A percentile compares a stretch with the other conserved stretches of the same genome.
These are phyloP conservation scores for Taiwanofungus camphoratus DNA, from an alignment of 1,284 basidiomycete species.

Conservation along the genomic window DNA sequence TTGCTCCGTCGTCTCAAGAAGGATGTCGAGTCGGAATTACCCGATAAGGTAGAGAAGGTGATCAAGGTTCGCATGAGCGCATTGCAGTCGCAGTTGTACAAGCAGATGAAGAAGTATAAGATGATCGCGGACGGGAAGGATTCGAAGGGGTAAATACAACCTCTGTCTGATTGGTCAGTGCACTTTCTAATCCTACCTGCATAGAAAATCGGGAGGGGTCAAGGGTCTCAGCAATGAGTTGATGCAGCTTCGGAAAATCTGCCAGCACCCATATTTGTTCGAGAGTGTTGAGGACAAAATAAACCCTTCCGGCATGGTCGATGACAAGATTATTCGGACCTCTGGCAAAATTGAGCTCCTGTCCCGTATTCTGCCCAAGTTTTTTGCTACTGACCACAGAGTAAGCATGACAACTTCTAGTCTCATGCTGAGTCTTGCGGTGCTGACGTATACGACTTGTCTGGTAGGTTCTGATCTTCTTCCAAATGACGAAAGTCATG, in stretches of 20 bases:
- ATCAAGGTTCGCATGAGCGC: constrained; percentile 98
- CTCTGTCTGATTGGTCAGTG: not conserved
- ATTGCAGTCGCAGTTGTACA: constrained; percentile 92
- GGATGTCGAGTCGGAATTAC: constrained; percentile 96
- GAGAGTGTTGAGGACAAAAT: constrained; percentile 92
- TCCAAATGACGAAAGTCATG: constrained; percentile 99
- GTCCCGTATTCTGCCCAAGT: constrained; percentile 89
- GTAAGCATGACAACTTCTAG: constrained; percentile 36
- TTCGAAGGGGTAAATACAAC: constrained; percentile 57
- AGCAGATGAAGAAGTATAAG: constrained; percentile 97
- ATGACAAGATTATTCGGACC: constrained; percentile 83
- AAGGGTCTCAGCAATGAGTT: constrained; percentile 95
- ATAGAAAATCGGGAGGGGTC: constrained; percentile 68
- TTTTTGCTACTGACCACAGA: constrained; percentile 89
- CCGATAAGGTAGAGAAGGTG: constrained; percentile 99
- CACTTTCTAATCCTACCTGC: not conserved
- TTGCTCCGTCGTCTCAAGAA: constrained; percentile 95
- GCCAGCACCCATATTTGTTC: constrained; percentile 97
- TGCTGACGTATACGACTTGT: constrained; percentile 2
- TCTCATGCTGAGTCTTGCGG: not conserved
- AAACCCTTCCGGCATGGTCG: constrained; percentile 75
- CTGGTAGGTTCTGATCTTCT: constrained; percentile 90
- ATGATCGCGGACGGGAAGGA: constrained; percentile 90
- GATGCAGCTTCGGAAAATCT: constrained; percentile 99
- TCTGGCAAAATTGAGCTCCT: constrained; percentile 97